Evolutionary conservation across 1,284 basidiomycete genomes (phyloP), one percentile per base, ranked within the genome.

Genomic region (Pyrrhoderma lamaoense): DNA sequence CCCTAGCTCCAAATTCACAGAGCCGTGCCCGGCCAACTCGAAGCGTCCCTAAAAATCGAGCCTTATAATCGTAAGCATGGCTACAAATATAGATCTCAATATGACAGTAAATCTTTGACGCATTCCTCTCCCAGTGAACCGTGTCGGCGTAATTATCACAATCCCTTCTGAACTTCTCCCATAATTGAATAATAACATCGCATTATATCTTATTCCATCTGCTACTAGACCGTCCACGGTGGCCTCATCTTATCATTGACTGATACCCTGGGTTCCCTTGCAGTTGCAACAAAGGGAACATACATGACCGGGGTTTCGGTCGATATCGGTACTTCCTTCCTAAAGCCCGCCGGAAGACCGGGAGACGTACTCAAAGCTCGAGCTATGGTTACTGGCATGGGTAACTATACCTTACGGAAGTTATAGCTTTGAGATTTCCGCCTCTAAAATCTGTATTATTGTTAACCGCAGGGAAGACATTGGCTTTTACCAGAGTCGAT

Each of bases 231-330:
- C 60, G 81, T 89, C 8, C 92, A 94, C 60, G 91, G 92, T 9
- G 92, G 92, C 5, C 73, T 93, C 37, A 82, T 93, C 59, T 68
- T 89, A 61, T 89, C 89, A 1, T 68, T 95, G 16, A 89, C 89
- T 8, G 91, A 94, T 64, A 92, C 89, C 7, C 69, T 90, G 42
- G 91, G 92, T 4, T 89, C 85, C 0, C 75, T 94, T 9, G 88
- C 88, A 5, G 77, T 94, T 19, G 86, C 88, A 0, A 80, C 84
- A 11, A 83, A 84, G 57, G 92, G 92, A 3, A 78, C 91, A 21
- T 85, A 71, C 64, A 87, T 90, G 80, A 93, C 92, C 0, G 86
- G 91, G 14, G 89, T 94, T 5, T 90, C 86, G 2, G 91, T 89
- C 1, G 91, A 94, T 63, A 84, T 95, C 59, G 83, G 83, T 44